Evolutionary conservation across 2,329 filamentous ascomycete species (phyloP), one percentile per base, ranked within the genome.

Genomic region (Aspergillus sp.): DNA sequence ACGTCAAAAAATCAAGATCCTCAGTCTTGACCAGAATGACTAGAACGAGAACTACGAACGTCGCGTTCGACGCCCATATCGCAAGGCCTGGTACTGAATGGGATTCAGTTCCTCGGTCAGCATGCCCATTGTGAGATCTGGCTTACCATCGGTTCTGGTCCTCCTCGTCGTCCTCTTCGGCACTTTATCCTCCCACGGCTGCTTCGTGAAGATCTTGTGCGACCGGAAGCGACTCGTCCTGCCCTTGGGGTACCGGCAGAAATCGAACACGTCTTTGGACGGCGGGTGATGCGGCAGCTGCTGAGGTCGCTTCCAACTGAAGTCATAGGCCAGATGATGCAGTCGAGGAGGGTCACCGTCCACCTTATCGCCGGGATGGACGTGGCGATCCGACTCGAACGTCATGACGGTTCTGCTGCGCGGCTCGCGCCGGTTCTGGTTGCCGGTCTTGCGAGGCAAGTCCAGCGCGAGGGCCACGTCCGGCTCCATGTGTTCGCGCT

Each of bases 301-400:
- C 22, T 47, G 45, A 4, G 45, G 18, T 24, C 4, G 9, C 36
- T 16, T 16, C 36, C 36, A 42, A 14, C 36, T 42, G 16, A 42
- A 42, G 36, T 42, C 36, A 14, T 42, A 42, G 14, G 16, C 16
- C 16, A 42, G 36, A 14, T 42, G 36, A 6, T 16, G 36, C 14
- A n/a, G 14, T n/a, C 16, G 36, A 42, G 14, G 36, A 6, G 36
- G 14, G 5, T 42, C 36, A 16, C 14, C 14, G 14, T 42, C 16
- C 36, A 42, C 36, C 29, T n/a, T n/a, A 36, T 58, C 58, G 29
- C 58, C 57, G 51, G 58, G 58, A 55, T 58, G 52, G 49, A 46
- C 46, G 56, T 52, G 53, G 49, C 42, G 45, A 56, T 47, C 45
- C 9, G 45, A 47, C 22, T 47, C 18, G 10, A 20, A 20, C 10